Base-by-base conservation (phyloP, 305 asterid genomes). In the Caryopteris hybrid region DNA sequence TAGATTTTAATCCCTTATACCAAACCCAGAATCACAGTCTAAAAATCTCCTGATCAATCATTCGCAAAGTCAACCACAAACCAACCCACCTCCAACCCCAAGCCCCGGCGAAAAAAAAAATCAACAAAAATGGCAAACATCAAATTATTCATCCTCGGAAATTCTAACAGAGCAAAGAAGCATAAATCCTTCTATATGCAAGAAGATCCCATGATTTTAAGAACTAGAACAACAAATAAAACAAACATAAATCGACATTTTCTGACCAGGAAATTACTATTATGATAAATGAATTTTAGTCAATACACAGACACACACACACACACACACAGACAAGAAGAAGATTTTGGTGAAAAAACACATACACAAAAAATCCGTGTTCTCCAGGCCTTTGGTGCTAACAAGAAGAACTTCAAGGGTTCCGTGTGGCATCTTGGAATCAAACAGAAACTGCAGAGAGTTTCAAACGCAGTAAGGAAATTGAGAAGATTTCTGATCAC, bases 341-440 rank as follows among this genome's bases (percentile, higher is more conserved):
- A 60, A 10, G 8, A 50, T 17, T 16, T 17, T 10, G 51, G 55
- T 23, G 8, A 54, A 66, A 22, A 70, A 72, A 74, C 85, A 74
- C 86, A 4, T 79, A 90, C 97, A 79, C 20, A 92, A 72, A 53
- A 85, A 80, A 79, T 90, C 96, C 0, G 91, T 67, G 79, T 83
- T 54, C 5, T 88, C 86, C 13, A 90, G 85, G 81, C 95, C 92
- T 76, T 92, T 90, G 80, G 98, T 96, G 79, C 83, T 75, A 54
- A 79, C 88, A 52, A 92, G 96, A 74, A 84, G 61, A 64, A 92
- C 96, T 81, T 92, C 96, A 65, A 92, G 96, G 78, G 93, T 92
- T 54, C 98, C 98, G 5, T 60, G 81, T 0, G 87, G 68, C 98
- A 90, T 92, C 72, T 56, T 78, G 52, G 47, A 77, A 82, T 78